phyloP scores from a whole-genome alignment of 768 basidiomycete species.

The Russula sp. region DNA sequence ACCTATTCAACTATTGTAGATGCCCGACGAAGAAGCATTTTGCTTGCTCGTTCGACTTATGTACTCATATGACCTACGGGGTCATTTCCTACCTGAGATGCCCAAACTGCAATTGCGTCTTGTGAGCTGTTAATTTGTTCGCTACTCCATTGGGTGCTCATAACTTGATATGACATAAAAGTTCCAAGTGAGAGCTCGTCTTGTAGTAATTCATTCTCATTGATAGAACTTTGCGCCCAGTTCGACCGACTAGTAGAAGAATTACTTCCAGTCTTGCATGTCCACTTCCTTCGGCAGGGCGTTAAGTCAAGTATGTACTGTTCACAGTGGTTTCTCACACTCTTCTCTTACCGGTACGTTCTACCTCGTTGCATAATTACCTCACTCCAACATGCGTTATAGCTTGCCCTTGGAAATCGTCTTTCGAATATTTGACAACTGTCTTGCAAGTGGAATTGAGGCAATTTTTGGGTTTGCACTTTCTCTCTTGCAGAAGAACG shows the following conservation, averaged over 20 bases:
- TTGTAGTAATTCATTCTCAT: background rate
- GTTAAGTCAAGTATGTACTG: constrained; percentile 98
- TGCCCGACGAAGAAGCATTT: constrained; percentile 99
- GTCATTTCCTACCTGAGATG: constrained; percentile 99
- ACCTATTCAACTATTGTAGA: constrained; percentile 47
- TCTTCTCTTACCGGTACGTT: constrained; percentile 89
- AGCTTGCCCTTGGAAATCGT: constrained; percentile 95
- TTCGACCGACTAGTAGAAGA: constrained; percentile 96
- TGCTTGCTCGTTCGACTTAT: constrained; percentile 91
- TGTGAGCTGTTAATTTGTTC: constrained; percentile 43
- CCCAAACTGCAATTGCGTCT: constrained; percentile 92
- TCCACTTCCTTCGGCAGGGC: constrained; percentile 91
- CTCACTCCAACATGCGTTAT: background rate
- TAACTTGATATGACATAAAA: constrained; percentile 30
- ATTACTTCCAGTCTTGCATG: constrained; percentile 83
- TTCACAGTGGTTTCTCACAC: constrained; percentile 96
- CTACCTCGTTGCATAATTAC: background rate
- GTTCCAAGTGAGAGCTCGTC: constrained; percentile 52
- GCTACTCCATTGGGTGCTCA: background rate
- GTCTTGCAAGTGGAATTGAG: constrained; percentile 94
- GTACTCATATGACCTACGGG: constrained; percentile 94
- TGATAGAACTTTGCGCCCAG: constrained; percentile 40
- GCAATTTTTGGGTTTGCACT: constrained; percentile 95
- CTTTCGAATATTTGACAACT: constrained; percentile 94
- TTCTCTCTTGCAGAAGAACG: constrained; percentile 82